Percentiles rank a stretch among this genome's conserved stretches.
Evolutionary conservation across 1,284 basidiomycete genomes (phyloP).

Genomic region (Cystobasidium slooffiae): DNA sequence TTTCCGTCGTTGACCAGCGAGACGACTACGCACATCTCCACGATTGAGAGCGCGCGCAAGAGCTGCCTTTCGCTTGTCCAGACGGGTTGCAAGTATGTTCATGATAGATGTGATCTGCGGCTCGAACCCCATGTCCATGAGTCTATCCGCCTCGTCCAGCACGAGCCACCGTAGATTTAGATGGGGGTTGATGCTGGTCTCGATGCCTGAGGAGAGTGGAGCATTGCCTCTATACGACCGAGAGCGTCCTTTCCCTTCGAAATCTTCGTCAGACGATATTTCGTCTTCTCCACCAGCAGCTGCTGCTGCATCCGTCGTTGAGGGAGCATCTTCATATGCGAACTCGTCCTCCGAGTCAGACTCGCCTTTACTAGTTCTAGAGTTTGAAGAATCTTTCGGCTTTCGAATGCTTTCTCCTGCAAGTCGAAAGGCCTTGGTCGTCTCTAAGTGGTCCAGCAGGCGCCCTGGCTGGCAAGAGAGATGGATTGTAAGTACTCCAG

Average conservation of each 20-base stretch:
- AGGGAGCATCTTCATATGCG: slow-evolving; percentile 32
- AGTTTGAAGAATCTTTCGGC: slow-evolving; percentile 14
- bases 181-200: slow-evolving; percentile 44
- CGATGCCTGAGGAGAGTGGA: slow-evolving; percentile 25
- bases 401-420: slow-evolving; percentile 50
- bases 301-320: not conserved
- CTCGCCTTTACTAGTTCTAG: slow-evolving; percentile 7
- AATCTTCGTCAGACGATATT: slow-evolving; percentile 44
- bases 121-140: slow-evolving; percentile 68
- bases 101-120: slow-evolving; percentile 72
- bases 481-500: not conserved
- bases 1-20: not conserved
- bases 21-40: slow-evolving; percentile 67
- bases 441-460: slow-evolving; percentile 74
- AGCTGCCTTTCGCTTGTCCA: slow-evolving; percentile 29
- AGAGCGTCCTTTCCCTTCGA: slow-evolving; percentile 32
- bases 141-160: slow-evolving; percentile 92
- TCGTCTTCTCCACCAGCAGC: slow-evolving; percentile 24
- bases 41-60: slow-evolving; percentile 45
- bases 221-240: slow-evolving; percentile 33
- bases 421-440: slow-evolving; percentile 64
- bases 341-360: slow-evolving; percentile 43
- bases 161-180: slow-evolving; percentile 76
- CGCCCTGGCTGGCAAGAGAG: slow-evolving; percentile 61
- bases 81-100: slow-evolving; percentile 76